Percentiles rank a stretch among this genome's conserved stretches.
Conservation (phyloP, 805 yeast species). For the Ogataea methylovora region DNA sequence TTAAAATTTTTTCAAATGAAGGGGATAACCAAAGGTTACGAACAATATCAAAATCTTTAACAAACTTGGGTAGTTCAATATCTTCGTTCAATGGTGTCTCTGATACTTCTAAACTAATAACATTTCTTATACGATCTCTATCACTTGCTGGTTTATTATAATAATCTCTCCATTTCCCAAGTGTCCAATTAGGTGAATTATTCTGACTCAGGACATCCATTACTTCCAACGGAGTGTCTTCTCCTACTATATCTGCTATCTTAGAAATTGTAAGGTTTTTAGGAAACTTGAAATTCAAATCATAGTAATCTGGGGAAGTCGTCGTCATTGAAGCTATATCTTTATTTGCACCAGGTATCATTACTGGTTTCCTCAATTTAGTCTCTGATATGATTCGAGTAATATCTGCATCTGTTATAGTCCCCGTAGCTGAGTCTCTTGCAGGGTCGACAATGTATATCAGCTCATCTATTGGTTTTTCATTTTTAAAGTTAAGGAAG, state of each 20-base stretch:
- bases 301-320: conserved; percentile 1
- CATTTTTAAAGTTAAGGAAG: conserved; percentile 24
- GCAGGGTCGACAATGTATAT: conserved; percentile 21
- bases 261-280: conserved; percentile 43
- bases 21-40: conserved; percentile 50
- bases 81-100: conserved; percentile 38
- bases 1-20: conserved; percentile 7
- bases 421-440: conserved; percentile 6
- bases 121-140: conserved; percentile 68
- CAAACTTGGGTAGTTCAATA: conserved; percentile 60
- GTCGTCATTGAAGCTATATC: background rate
- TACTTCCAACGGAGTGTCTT: conserved; percentile 60
- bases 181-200: conserved; percentile 56
- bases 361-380: conserved; percentile 22
- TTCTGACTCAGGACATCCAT: conserved; percentile 87
- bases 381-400: conserved; percentile 17
- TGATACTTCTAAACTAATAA: conserved; percentile 74
- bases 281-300: conserved; percentile 33
- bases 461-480: conserved; percentile 15
- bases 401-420: conserved; percentile 18
- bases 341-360: conserved; percentile 14
- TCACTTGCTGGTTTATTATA: conserved; percentile 35
- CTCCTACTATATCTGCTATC: conserved; percentile 55
- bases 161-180: conserved; percentile 71
- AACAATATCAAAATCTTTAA: conserved; percentile 60